Conservation (phyloP, 2,329 filamentous ascomycete genomes). For the Geosmithia flava region DNA sequence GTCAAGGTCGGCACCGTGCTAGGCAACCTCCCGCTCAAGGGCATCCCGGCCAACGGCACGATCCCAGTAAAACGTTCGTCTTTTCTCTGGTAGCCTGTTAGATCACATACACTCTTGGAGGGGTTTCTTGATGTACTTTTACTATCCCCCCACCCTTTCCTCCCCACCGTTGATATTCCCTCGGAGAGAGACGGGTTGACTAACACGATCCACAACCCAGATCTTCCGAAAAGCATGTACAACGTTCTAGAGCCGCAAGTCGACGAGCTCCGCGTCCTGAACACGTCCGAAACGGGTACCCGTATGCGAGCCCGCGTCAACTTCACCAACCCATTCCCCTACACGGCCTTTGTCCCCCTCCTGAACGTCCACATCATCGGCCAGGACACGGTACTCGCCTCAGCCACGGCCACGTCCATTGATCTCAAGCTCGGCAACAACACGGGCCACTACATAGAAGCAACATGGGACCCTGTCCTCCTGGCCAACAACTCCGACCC, state of each 20-base stretch:
- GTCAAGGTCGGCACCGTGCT: conserved; percentile 72
- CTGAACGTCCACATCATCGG: conserved; percentile 63
- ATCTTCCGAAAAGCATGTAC: conserved; percentile 42
- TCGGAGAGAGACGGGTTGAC: neutral
- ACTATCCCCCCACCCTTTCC: neutral
- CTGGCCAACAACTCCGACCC: conserved; percentile 38
- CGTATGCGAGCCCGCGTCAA: conserved; percentile 62
- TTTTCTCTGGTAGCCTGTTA: conserved; percentile 30
- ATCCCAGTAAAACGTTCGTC: conserved; percentile 92
- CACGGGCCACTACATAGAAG: conserved; percentile 51
- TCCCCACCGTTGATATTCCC: no score
- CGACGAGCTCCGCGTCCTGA: conserved; percentile 57
- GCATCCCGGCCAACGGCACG: conserved; percentile 73
- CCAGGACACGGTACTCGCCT: conserved; percentile 64
- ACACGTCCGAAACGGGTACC: conserved; percentile 60
- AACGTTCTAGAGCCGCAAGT: conserved; percentile 47
- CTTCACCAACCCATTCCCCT: conserved; percentile 81
- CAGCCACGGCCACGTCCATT: conserved; percentile 55
- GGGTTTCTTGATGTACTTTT: neutral
- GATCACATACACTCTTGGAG: conserved; percentile 7
- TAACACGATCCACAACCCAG: conserved; percentile 22
- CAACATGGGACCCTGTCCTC: conserved; percentile 58
- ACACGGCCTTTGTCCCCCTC: conserved; percentile 72
- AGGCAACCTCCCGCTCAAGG: conserved; percentile 67
- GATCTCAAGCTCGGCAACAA: conserved; percentile 59